phyloP scores from a whole-genome alignment of 192 early-diverging fungal genomes.

The Entomortierella parvispora region DNA sequence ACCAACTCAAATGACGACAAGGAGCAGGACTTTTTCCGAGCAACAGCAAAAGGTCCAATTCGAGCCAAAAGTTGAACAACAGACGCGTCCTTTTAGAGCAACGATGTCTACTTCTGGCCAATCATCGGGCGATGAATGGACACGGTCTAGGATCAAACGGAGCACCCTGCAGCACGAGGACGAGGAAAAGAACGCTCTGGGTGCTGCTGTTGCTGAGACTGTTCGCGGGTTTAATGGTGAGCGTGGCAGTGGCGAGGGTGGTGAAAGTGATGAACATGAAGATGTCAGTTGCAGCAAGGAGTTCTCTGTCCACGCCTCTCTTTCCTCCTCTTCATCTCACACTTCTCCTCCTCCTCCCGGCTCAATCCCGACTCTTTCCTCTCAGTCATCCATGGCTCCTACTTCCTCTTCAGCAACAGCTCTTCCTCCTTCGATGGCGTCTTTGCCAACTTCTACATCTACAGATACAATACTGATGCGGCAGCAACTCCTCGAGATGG shows the following conservation, averaged over 20 bases:
- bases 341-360: not conserved
- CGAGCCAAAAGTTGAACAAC: not conserved
- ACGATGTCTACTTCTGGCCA: not conserved
- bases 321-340: not conserved
- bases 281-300: too few species aligned
- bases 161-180: not conserved
- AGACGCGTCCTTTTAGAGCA: not conserved
- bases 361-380: too few species aligned
- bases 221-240: not conserved
- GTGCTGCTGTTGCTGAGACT: not conserved
- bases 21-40: not conserved
- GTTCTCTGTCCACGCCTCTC: not conserved
- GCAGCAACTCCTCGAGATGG: not conserved
- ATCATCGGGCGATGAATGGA: not conserved
- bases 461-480: not conserved
- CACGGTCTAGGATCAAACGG: constrained; percentile 7
- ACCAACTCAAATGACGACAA: too few species aligned
- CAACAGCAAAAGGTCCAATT: not conserved
- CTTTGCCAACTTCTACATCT: not conserved
- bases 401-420: not conserved
- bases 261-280: not conserved
- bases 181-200: not conserved
- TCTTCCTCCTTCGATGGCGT: not conserved
- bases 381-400: not conserved
- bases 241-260: not conserved